Evolutionary conservation across 768 basidiomycete genomes (phyloP).

Genomic region (Boletus tylopilopsis): DNA sequence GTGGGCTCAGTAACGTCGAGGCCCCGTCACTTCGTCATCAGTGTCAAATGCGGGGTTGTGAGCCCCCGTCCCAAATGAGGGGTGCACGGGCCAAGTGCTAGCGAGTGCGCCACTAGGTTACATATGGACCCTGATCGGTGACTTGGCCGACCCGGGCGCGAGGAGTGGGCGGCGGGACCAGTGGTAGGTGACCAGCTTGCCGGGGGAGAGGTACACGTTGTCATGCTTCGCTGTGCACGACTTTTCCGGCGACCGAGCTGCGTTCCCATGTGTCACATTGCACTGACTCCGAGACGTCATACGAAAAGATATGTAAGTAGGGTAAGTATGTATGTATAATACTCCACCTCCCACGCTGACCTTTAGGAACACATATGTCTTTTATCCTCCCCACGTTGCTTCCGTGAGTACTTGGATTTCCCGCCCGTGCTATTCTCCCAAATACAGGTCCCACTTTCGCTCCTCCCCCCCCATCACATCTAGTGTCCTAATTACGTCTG

Average conservation of each 20-base stretch:
- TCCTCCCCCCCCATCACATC: background rate
- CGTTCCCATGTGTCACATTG: slow-evolving; percentile 10
- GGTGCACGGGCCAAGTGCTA: background rate
- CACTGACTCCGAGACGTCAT: slow-evolving; percentile 20
- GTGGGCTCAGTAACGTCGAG: background rate
- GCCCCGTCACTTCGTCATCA: too few species aligned
- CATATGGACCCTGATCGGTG: background rate
- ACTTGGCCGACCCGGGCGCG: background rate
- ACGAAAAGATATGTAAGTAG: too few species aligned
- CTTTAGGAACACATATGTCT: background rate
- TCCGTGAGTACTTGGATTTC: slow-evolving; percentile 15
- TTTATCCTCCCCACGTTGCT: slow-evolving; percentile 18
- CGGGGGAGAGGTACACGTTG: background rate
- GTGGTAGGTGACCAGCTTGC: too few species aligned
- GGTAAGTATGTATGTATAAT: background rate
- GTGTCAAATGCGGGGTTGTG: slow-evolving; percentile 7
- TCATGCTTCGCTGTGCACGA: background rate
- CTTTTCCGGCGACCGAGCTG: slow-evolving; percentile 5
- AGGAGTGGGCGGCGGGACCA: too few species aligned
- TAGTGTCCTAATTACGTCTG: background rate
- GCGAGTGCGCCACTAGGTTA: slow-evolving; percentile 1
- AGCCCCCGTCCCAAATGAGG: slow-evolving; percentile 13
- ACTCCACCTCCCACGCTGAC: slow-evolving; percentile 19
- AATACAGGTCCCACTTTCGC: background rate
- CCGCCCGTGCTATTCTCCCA: background rate